A percentile compares a stretch with the other conserved stretches of the same genome.
Evolutionary conservation across 1,284 basidiomycete genomes (phyloP).

Genomic region (Pholiota adiposa): DNA sequence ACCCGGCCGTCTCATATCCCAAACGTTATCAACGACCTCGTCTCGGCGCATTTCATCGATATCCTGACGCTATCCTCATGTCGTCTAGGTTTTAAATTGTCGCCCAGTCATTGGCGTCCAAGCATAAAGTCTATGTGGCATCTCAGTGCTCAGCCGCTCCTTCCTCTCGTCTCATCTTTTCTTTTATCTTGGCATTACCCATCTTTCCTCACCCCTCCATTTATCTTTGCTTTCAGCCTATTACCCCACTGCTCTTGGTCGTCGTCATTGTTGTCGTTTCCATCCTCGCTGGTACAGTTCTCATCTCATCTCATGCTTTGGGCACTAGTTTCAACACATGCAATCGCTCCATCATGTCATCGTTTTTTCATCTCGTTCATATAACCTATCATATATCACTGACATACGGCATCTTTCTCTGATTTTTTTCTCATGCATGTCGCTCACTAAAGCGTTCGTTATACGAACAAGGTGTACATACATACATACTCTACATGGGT

Average conservation of each 20-base stretch:
- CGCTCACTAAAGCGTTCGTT: background rate
- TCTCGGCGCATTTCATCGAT: background rate
- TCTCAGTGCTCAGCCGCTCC: background rate
- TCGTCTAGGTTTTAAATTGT: background rate
- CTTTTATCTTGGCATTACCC: background rate
- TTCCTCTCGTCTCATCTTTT: background rate
- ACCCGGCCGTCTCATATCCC: conserved; percentile 1
- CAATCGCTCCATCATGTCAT: background rate
- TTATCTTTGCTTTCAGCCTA: background rate
- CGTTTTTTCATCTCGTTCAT: background rate
- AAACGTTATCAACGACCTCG: background rate
- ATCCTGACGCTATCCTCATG: background rate
- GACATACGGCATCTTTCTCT: background rate
- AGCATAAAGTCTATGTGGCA: background rate
- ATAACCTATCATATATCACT: background rate
- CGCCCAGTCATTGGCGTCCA: background rate
- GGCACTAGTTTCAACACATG: background rate
- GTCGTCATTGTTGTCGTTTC: background rate
- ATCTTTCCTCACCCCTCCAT: background rate
- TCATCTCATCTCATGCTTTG: background rate
- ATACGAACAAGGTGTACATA: no score
- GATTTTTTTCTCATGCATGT: background rate
- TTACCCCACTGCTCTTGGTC: background rate
- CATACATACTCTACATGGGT: no score
- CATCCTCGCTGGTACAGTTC: background rate